phyloP scores from a whole-genome alignment of 2,329 filamentous ascomycete species.

The Fusarium sororula region DNA sequence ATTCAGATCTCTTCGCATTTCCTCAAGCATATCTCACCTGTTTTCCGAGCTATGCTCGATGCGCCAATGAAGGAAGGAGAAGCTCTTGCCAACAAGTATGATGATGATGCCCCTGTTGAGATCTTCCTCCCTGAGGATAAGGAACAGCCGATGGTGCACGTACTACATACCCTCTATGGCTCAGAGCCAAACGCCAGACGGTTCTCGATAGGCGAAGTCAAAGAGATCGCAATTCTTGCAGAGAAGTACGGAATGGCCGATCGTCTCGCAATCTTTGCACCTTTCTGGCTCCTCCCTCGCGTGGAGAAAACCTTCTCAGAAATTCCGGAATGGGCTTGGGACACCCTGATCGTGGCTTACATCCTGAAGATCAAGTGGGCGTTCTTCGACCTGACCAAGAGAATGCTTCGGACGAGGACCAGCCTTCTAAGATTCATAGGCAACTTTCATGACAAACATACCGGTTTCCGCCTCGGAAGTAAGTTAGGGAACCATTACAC shows the following conservation, averaged over 20 bases:
- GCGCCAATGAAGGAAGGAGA: background rate
- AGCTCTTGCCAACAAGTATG: fast-evolving
- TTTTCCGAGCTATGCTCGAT: background rate
- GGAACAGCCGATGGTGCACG: fast-evolving
- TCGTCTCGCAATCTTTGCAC: fast-evolving
- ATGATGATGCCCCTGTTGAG: fast-evolving
- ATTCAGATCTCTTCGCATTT: background rate
- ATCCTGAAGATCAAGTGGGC: background rate
- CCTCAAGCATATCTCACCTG: background rate
- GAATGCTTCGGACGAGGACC: fast-evolving
- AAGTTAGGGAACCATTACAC: background rate
- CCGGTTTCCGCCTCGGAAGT: background rate
- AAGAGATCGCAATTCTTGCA: background rate
- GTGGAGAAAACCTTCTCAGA: too few relatives aligned
- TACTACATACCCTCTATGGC: fast-evolving
- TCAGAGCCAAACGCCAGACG: fast-evolving
- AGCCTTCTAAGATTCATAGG: background rate
- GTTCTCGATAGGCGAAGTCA: fast-evolving
- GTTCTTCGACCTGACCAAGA: background rate
- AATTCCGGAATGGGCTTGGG: background rate
- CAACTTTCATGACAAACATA: background rate
- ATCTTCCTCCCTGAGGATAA: background rate
- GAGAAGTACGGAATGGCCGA: background rate
- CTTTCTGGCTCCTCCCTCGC: background rate
- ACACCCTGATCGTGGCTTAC: background rate